A percentile compares a stretch with the other conserved stretches of the same genome.
Conservation (phyloP, 768 basidiomycete genomes). For the Pleurotus tuber-regium region DNA sequence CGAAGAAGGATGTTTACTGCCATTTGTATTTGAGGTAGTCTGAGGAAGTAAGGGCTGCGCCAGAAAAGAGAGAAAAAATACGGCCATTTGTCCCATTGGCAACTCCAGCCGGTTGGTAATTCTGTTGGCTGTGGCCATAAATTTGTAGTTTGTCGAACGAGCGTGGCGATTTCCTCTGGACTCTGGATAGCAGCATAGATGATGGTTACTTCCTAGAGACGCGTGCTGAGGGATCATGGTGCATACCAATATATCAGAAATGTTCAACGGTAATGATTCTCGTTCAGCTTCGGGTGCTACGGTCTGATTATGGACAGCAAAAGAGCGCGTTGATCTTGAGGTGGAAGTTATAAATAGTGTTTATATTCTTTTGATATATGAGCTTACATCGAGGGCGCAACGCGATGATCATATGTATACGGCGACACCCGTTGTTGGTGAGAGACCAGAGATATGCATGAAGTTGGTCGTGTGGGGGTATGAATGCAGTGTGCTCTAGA, state of each 20-base stretch:
- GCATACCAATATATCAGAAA: neutral
- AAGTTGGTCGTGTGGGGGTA: too few relatives aligned
- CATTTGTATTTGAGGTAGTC: slow-evolving; percentile 34
- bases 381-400: too few relatives aligned
- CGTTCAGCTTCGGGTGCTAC: neutral
- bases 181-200: neutral
- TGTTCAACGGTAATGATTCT: neutral
- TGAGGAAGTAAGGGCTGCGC: slow-evolving; percentile 32
- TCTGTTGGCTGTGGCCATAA: neutral
- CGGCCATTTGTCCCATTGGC: slow-evolving; percentile 26
- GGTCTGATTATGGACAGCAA: too few relatives aligned
- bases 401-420: too few relatives aligned
- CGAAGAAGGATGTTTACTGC: slow-evolving; percentile 29
- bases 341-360: too few relatives aligned
- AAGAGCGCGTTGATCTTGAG: too few relatives aligned
- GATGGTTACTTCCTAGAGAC: neutral
- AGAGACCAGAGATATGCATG: too few relatives aligned
- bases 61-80: slow-evolving; percentile 31
- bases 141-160: neutral
- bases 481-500: too few relatives aligned
- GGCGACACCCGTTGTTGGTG: too few relatives aligned
- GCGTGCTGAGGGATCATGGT: neutral
- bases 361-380: too few relatives aligned
- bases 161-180: neutral
- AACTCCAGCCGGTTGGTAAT: slow-evolving; percentile 28